Conservation (phyloP, 495 filamentous ascomycete species). For the Achaetomiella virescens region DNA sequence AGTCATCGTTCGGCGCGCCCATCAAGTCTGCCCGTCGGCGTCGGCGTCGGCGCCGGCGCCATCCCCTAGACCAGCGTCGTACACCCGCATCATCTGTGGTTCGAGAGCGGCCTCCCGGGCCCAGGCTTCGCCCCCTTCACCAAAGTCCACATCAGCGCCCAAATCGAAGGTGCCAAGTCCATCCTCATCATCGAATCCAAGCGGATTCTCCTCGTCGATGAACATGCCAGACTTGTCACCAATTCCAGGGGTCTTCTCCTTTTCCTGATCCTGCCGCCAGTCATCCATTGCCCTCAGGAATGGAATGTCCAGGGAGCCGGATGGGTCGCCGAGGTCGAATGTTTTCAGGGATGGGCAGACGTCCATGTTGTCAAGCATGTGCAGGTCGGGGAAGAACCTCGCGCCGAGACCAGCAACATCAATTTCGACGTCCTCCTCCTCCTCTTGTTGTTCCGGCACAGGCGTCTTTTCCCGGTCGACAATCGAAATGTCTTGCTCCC, state of each 20-base stretch:
- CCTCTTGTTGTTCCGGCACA: conserved; percentile 30
- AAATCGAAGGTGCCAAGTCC: conserved; percentile 71
- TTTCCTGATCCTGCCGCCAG: conserved; percentile 62
- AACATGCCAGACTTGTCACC: conserved; percentile 74
- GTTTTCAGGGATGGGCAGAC: conserved; percentile 92
- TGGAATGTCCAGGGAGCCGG: conserved; percentile 80
- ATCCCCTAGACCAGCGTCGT: conserved; percentile 48
- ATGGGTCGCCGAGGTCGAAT: conserved; percentile 80
- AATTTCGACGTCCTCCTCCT: conserved; percentile 54
- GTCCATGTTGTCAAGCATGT: conserved; percentile 72
- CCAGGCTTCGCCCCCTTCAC: conserved; percentile 71
- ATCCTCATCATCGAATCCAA: conserved; percentile 80
- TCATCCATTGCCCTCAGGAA: conserved; percentile 88
- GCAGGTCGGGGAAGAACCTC: conserved; percentile 83
- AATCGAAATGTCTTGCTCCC: conserved; percentile 29
- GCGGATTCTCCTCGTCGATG: conserved; percentile 71
- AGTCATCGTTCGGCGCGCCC: conserved; percentile 56
- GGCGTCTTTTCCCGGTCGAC: conserved; percentile 12
- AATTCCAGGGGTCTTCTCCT: conserved; percentile 43
- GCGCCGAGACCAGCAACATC: conserved; percentile 66
- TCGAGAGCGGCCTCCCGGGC: conserved; percentile 60
- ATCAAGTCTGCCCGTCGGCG: conserved; percentile 53
- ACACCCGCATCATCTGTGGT: conserved; percentile 56
- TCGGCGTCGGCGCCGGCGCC: conserved; percentile 49
- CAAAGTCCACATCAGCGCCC: conserved; percentile 59